Evolutionary conservation across 495 filamentous ascomycete genomes (phyloP).

Genomic region (Penicillium robsamsonii): DNA sequence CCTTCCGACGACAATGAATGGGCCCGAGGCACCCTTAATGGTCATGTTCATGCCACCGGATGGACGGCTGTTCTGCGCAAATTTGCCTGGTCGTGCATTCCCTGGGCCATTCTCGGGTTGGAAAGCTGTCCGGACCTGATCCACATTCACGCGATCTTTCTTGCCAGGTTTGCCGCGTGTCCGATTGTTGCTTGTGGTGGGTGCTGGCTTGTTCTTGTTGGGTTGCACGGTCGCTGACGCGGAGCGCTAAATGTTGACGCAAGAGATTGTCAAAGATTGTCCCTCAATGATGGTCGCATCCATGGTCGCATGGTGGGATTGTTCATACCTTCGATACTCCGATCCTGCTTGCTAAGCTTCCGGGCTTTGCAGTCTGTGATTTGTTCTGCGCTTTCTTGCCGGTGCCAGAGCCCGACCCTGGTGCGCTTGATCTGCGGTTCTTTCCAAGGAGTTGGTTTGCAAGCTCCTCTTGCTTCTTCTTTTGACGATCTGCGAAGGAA

Average conservation of each 20-base stretch:
- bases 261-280: constrained; percentile 4
- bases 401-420: constrained; percentile 38
- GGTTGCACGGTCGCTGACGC: constrained; percentile 39
- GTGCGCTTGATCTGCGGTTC: constrained; percentile 59
- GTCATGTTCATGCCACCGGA: constrained; percentile 48
- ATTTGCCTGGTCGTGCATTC: constrained; percentile 25
- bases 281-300: neutral
- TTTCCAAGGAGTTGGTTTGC: constrained; percentile 69
- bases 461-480: constrained; percentile 67
- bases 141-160: constrained; percentile 38
- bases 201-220: constrained; percentile 28
- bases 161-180: constrained; percentile 29
- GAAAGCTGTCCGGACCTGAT: constrained; percentile 39
- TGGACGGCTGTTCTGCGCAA: constrained; percentile 20
- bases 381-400: constrained; percentile 33
- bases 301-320: neutral
- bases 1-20: constrained; percentile 77
- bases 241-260: constrained; percentile 37
- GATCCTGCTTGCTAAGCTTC: constrained; percentile 70
- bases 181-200: constrained; percentile 20
- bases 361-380: constrained; percentile 43
- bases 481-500: constrained; percentile 55
- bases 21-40: constrained; percentile 72
- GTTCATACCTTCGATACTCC: constrained; percentile 65
- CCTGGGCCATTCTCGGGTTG: constrained; percentile 28